Evolutionary conservation across 805 yeast genomes (phyloP), one percentile per base, ranked within the genome.

Genomic region (Cephaloascus fragrans): DNA sequence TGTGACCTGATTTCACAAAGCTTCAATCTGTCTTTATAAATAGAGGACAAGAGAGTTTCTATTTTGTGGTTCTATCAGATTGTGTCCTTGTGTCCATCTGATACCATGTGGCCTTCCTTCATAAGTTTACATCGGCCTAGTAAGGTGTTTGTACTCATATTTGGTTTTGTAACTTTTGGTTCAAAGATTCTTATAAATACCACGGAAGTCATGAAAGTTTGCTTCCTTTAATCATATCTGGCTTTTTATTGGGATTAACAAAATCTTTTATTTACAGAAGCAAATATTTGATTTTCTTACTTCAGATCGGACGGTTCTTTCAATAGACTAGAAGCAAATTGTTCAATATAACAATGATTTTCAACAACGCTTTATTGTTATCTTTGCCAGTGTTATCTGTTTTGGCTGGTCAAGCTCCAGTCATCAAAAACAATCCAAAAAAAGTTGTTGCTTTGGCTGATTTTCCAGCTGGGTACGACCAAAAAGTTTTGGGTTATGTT

Each of bases 361-460:
- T 23, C 28, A 8, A 6, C 6, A 23, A 23, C 6, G 28, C 28
- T 31, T 31, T 31, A 31, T 31, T 31, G 15, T 14, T 31, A 6
- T 31, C 33, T 16, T 31, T 31, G 15, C 33, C 33, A 31, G n/a
- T 31, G 8, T 6, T 31, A 16, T 14, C 35, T 15, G 46, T 44
- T 26, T n/a, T 32, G 12, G 75, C 69, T 5, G 64, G 49, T 18
- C 57, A 62, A 39, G 83, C 83, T 1, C 80, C 81, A n/a, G 55
- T 55, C 38, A 61, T 65, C 44, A 59, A 56, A 20, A 68, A 64
- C 44, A 73, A 75, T 45, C 77, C 80, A 5, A 64, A 61, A 33
- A 62, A 64, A 41, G 63, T 69, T 18, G 64, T 73, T 38, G 81
- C 77, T 19, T 62, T 73, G 50, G 85, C 83, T 3, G 77, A 75